Conservation (phyloP, 257 asterid species). For the Solanum microdontum region DNA sequence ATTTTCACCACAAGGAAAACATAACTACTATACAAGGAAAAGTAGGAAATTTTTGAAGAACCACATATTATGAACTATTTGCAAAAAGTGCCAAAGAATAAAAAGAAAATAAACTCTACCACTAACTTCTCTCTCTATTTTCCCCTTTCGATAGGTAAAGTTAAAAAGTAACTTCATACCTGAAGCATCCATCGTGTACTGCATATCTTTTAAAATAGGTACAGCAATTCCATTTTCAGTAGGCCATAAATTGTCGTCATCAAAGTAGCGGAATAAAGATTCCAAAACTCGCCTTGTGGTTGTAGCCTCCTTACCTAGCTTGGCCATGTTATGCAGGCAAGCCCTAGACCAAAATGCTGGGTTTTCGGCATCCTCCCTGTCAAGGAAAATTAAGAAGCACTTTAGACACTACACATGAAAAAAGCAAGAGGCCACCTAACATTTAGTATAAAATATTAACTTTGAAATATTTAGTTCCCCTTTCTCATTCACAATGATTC, state of each 20-base stretch:
- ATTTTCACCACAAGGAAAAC: background rate
- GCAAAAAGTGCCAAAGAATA: background rate
- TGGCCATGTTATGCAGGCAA: constrained; percentile 90
- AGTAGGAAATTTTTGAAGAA: background rate
- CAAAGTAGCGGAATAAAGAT: constrained; percentile 82
- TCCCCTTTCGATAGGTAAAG: background rate
- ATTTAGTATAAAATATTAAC: constrained; percentile 37
- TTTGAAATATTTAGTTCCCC: constrained; percentile 60
- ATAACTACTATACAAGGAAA: background rate
- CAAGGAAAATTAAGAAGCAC: constrained; percentile 9
- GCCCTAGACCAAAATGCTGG: constrained; percentile 90
- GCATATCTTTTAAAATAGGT: constrained; percentile 90
- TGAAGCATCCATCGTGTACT: constrained; percentile 72
- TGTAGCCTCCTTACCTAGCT: constrained; percentile 90
- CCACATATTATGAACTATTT: background rate
- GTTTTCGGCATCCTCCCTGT: constrained; percentile 62
- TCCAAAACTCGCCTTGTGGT: constrained; percentile 97
- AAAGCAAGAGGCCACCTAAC: constrained; percentile 2
- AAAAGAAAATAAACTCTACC: background rate
- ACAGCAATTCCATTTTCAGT: constrained; percentile 60
- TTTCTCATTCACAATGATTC: constrained; percentile 48
- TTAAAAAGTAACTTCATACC: constrained; percentile 25
- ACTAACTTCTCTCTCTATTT: background rate
- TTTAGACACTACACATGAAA: constrained; percentile 3
- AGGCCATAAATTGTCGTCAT: constrained; percentile 68